Percentiles rank a stretch among this genome's conserved stretches.
Conservation (phyloP, 148 eudicot species). For the Diospyros kaki region DNA sequence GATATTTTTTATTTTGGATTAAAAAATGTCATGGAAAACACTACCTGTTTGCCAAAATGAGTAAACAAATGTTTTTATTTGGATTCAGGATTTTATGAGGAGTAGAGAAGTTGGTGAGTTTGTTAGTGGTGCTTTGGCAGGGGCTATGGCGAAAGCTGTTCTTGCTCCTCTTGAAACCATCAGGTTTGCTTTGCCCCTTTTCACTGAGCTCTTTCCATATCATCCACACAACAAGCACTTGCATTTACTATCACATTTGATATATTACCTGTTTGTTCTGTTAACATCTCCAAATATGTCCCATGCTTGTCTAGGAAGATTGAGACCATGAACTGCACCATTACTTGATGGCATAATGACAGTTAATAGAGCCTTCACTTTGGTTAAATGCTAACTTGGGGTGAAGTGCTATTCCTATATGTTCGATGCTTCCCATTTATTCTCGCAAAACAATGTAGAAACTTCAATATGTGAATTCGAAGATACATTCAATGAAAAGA, state of each 20-base stretch:
- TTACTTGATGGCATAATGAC: too few species aligned
- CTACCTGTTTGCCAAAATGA: background rate
- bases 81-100: slow-evolving; percentile 42
- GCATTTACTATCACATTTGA: background rate
- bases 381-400: too few species aligned
- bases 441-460: background rate
- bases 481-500: too few species aligned
- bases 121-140: slow-evolving; percentile 95
- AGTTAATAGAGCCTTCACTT: background rate
- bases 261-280: background rate
- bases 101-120: slow-evolving; percentile 86
- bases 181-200: slow-evolving; percentile 41
- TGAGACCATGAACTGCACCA: background rate
- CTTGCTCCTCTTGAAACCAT: slow-evolving; percentile 98
- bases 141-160: slow-evolving; percentile 97
- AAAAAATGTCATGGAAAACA: background rate
- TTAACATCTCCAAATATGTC: background rate
- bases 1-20: background rate
- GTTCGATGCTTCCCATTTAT: background rate
- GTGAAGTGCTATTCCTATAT: background rate
- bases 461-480: too few species aligned
- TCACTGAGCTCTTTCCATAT: background rate
- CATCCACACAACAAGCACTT: background rate
- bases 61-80: slow-evolving; percentile 11
- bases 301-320: background rate